Base-by-base conservation (phyloP, 805 yeast species). In the Cyberlindnera meyerae region DNA sequence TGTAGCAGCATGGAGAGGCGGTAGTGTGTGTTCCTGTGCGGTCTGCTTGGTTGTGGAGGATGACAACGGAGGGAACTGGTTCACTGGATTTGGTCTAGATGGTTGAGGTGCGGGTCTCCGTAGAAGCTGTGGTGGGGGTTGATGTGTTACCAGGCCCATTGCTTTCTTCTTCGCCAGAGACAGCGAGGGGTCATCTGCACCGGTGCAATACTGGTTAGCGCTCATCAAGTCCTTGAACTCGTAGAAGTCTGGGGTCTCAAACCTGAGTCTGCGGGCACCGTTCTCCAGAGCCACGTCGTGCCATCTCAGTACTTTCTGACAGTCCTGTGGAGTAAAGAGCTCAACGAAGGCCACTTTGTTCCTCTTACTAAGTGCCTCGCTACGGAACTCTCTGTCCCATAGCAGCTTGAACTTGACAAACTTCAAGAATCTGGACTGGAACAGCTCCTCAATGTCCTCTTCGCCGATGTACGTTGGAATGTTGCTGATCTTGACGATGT, bases 311-410 rank as follows among this genome's bases (percentile, higher is more conserved):
- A 73, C 82, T 45, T 75, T 77, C 30, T 67, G 67, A 49, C 79
- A 61, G 27, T 77, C 80, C 8, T 63, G 62, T n/a, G 64, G 59
- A 7, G 71, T 58, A n/a, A 57, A 52, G 42, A 81, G 54, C 43
- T 79, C 82, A 1, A 77, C 77, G 56, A 82, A 78, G 2, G 85
- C 77, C 18, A 82, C 77, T 51, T 77, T 79, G 45, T 65, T 71
- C 28, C 65, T 62, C 25, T 41, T 48, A 18, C 51, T 45, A n/a
- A 54, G 26, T 2, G 48, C 60, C 39, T 37, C 44, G 1, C 35
- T 11, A n/a, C 49, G 47, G 24, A 34, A 39, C 34, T 65, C 61
- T n/a, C 76, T 64, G 46, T 76, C 80, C 65, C 75, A 72, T 48
- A 79, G 71, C 15, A 83, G 62, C 50, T 81, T 79, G 54, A 75